A percentile compares a stretch with the other conserved stretches of the same genome.
These are phyloP conservation scores for Phytophthora macrochlamydospora DNA, from an alignment of 352 stramenopile genomes.

Conservation along the genomic window DNA sequence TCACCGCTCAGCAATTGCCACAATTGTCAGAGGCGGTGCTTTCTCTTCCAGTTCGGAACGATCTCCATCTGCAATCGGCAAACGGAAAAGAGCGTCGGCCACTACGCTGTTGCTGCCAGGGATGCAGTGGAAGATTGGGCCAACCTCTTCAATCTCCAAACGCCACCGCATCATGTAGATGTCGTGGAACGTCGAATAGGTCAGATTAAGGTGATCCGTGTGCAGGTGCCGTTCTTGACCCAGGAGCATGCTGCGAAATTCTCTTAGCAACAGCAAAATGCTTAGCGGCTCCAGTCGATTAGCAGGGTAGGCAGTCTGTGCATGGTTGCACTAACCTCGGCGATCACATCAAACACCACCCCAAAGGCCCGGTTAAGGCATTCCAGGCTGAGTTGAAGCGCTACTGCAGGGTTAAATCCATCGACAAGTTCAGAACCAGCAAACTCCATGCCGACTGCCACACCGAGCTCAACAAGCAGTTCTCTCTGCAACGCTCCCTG, in stretches of 20 bases:
- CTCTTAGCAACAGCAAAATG: background rate
- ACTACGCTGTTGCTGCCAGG: background rate
- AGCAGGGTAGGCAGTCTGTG: background rate
- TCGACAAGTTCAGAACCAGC: no score
- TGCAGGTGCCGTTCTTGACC: slow-evolving; percentile 2
- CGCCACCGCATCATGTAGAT: slow-evolving; percentile 11
- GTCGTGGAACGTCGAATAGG: slow-evolving; percentile 8
- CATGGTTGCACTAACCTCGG: background rate
- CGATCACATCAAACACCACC: no score
- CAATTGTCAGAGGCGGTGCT: no score
- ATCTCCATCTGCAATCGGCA: background rate
- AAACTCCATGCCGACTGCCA: no score
- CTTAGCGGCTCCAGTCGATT: slow-evolving; percentile 2
- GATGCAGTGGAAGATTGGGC: slow-evolving; percentile 1
- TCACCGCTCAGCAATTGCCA: no score
- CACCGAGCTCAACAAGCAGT: no score
- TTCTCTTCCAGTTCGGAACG: no score
- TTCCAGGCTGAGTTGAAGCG: no score
- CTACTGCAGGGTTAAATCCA: no score
- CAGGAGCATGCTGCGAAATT: background rate
- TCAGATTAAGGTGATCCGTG: slow-evolving; percentile 11
- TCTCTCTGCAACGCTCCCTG: no score
- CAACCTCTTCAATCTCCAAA: slow-evolving; percentile 8
- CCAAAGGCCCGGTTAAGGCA: no score
- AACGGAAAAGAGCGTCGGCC: background rate